phyloP scores from a whole-genome alignment of 495 filamentous ascomycete species.

The Penicillium daleae region DNA sequence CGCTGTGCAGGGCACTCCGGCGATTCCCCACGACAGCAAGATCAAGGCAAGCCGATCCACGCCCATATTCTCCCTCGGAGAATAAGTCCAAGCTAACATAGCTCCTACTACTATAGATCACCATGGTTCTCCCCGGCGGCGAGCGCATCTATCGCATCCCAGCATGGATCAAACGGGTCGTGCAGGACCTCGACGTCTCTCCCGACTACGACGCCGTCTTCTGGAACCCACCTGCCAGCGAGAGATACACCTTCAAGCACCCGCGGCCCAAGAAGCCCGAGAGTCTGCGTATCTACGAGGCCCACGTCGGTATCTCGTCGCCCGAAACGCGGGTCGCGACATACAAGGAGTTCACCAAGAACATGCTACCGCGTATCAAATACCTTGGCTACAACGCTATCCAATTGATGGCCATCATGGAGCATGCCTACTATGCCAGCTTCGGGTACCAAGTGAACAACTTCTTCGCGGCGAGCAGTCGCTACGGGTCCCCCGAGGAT shows the following conservation, averaged over 20 bases:
- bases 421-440: conserved; percentile 98
- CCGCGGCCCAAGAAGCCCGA: conserved; percentile 79
- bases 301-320: conserved; percentile 95
- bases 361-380: conserved; percentile 89
- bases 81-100: neutral
- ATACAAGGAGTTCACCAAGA: conserved; percentile 95
- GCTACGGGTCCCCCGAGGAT: conserved; percentile 92
- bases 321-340: conserved; percentile 86
- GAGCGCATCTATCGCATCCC: conserved; percentile 87
- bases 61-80: neutral
- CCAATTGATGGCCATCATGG: conserved; percentile 98
- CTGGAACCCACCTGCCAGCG: conserved; percentile 85
- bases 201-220: conserved; percentile 93
- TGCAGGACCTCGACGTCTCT: conserved; percentile 86
- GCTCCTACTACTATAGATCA: conserved; percentile 61
- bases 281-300: conserved; percentile 92
- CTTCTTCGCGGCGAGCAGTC: conserved; percentile 96
- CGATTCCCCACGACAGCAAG: conserved; percentile 91
- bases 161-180: conserved; percentile 96
- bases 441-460: conserved; percentile 99
- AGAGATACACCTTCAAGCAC: conserved; percentile 83
- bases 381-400: conserved; percentile 95
- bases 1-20: conserved; percentile 70
- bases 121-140: conserved; percentile 76
- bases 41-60: conserved; percentile 68